Conservation (phyloP, 208 protist genomes). For the Acanthamoeba polyphaga region DNA sequence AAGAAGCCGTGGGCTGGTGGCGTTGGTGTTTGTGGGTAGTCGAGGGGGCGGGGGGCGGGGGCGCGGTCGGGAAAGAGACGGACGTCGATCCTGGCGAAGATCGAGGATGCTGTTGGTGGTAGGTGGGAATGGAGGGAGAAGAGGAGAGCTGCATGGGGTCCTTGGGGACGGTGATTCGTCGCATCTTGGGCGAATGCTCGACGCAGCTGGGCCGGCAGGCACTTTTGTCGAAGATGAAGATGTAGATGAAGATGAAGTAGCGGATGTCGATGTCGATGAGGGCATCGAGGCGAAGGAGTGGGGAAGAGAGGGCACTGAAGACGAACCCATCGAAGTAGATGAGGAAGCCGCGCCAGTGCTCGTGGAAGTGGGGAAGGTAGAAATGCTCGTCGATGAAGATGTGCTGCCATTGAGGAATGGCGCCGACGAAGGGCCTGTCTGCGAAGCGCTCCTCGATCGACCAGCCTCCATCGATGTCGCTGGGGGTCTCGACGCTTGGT, state of each 20-base stretch:
- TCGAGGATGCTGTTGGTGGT: neutral
- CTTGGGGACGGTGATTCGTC: conserved; percentile 4
- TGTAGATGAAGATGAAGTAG: neutral
- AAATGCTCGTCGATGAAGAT: neutral
- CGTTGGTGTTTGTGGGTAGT: neutral
- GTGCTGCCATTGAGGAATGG: neutral
- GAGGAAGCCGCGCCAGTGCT: neutral
- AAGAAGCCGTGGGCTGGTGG: neutral
- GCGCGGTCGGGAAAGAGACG: no score
- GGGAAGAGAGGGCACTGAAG: neutral
- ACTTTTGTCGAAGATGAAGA: conserved; percentile 11
- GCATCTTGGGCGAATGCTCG: conserved; percentile 8
- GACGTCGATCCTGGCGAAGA: neutral
- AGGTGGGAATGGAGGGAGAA: neutral
- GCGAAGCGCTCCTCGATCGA: neutral
- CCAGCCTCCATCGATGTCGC: neutral
- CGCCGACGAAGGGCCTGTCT: neutral
- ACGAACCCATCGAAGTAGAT: neutral
- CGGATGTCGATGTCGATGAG: neutral
- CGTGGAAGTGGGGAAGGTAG: neutral
- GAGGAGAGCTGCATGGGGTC: neutral
- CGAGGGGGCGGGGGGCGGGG: no score
- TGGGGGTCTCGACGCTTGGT: neutral
- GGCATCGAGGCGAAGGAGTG: neutral
- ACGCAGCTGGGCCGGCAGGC: neutral